A percentile compares a stretch with the other conserved stretches of the same genome.
These are phyloP conservation scores for Suhomyces emberorum DNA, from an alignment of 805 yeast species.

Conservation along the genomic window DNA sequence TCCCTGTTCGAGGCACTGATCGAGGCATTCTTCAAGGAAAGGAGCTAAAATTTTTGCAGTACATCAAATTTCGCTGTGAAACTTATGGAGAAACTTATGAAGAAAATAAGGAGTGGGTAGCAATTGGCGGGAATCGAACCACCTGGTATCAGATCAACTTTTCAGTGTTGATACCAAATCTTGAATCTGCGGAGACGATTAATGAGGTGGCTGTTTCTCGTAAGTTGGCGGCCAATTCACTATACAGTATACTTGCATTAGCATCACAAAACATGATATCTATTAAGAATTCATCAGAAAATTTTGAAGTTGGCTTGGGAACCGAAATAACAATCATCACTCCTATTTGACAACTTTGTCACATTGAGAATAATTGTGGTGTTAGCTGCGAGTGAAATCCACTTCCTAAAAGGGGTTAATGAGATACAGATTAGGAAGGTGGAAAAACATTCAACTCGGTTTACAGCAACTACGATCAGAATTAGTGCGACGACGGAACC, in stretches of 20 bases:
- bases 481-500: not conserved
- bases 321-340: not conserved
- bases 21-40: not conserved
- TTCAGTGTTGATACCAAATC: conserved; percentile 15
- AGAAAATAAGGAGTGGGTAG: not conserved
- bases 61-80: conserved; percentile 7
- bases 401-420: not conserved
- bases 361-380: too few relatives aligned
- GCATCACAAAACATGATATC: conserved; percentile 17
- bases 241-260: conserved; percentile 24
- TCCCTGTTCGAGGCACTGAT: not conserved
- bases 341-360: not conserved
- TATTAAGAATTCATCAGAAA: not conserved
- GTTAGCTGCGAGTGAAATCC: not conserved
- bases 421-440: not conserved
- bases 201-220: conserved; percentile 13
- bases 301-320: not conserved
- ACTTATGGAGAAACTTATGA: not conserved
- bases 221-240: conserved; percentile 26
- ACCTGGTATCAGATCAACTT: conserved; percentile 9
- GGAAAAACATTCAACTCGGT: not conserved
- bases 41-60: conserved; percentile 10
- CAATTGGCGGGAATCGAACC: too few relatives aligned
- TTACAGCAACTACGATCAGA: not conserved
- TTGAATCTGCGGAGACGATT: not conserved